Conservation (phyloP, 2,329 filamentous ascomycete genomes). For the Penicillium sp. region DNA sequence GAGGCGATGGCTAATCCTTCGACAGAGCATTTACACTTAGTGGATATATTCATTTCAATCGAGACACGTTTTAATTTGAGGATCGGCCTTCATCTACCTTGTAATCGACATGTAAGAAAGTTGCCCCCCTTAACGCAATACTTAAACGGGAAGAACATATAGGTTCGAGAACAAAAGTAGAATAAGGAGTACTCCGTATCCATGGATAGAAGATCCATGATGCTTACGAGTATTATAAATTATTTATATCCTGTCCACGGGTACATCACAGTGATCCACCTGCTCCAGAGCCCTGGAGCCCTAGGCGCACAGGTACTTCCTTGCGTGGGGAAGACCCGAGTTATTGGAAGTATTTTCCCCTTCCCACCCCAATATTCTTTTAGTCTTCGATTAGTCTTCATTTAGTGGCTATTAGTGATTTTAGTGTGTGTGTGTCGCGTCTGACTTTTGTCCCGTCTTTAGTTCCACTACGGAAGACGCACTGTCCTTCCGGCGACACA, state of each 20-base stretch:
- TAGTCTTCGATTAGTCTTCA: not conserved
- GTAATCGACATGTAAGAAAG: not conserved
- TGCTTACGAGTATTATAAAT: no score
- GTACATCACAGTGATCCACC: not conserved
- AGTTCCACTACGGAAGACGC: not conserved
- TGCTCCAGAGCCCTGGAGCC: not conserved
- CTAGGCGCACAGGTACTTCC: not conserved
- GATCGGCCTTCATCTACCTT: not conserved
- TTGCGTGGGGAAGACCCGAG: constrained; percentile 4
- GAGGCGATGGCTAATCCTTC: constrained; percentile 13
- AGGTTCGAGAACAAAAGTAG: no score
- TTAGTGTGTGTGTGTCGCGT: not conserved
- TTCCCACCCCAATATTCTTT: not conserved
- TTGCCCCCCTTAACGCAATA: not conserved
- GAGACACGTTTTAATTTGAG: not conserved
- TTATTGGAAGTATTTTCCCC: not conserved
- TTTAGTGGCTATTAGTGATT: not conserved
- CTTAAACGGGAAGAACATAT: not conserved
- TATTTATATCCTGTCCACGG: no score
- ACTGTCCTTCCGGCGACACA: not conserved
- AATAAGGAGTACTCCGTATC: not conserved
- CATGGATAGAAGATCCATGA: no score
- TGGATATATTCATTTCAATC: not conserved
- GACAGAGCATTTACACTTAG: constrained; percentile 40
- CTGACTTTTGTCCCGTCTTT: not conserved